Evolutionary conservation across 768 basidiomycete genomes (phyloP).

Genomic region (Suillus clintonianus): DNA sequence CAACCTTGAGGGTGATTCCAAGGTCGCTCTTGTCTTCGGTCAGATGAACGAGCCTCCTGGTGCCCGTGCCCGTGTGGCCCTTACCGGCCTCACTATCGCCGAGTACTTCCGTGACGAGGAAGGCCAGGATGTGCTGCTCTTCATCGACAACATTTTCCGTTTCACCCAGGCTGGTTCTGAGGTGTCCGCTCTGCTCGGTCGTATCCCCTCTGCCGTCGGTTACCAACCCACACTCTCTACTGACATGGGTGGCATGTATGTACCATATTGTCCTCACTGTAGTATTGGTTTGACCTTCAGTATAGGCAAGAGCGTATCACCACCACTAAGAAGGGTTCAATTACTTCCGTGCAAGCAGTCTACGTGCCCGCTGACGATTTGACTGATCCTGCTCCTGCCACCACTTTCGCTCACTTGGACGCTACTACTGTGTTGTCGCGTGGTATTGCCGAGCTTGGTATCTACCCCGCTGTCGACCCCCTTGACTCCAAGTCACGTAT

Average conservation of each 20-base stretch:
- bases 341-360: conserved; percentile 99
- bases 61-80: conserved; percentile 99
- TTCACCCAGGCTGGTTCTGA: conserved; percentile 99
- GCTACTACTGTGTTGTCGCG: conserved; percentile 99
- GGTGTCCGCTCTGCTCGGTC: conserved; percentile 98
- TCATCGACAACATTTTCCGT: conserved; percentile 99
- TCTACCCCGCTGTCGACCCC: conserved; percentile 99
- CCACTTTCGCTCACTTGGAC: conserved; percentile 99
- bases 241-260: conserved; percentile 99
- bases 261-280: conserved; percentile 13
- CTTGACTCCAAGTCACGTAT: conserved; percentile 99
- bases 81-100: conserved; percentile 98
- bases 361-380: conserved; percentile 99
- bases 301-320: conserved; percentile 98
- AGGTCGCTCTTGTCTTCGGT: conserved; percentile 99
- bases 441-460: conserved; percentile 98
- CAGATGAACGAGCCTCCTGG: conserved; percentile 99
- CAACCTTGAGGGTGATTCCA: conserved; percentile 99
- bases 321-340: conserved; percentile 99
- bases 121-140: conserved; percentile 99
- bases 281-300: conserved; percentile 8
- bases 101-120: conserved; percentile 99
- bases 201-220: conserved; percentile 99
- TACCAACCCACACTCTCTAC: conserved; percentile 99
- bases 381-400: conserved; percentile 99